Conservation (phyloP, 2,329 filamentous ascomycete species). For the Chlorencoelia australis region DNA sequence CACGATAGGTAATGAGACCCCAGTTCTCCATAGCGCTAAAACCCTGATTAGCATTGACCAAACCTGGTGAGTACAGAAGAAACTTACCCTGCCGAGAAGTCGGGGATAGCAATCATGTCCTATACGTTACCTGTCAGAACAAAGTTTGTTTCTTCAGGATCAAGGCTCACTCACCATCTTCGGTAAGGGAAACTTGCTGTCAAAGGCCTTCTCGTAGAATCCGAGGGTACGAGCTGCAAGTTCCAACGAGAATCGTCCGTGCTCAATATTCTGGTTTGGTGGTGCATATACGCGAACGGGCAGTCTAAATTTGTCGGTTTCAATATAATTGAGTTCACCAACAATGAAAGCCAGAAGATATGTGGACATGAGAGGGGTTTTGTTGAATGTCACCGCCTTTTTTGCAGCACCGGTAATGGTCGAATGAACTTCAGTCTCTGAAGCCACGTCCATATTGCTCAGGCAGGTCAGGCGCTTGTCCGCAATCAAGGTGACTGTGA, state of each 20-base stretch:
- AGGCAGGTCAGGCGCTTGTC: slow-evolving; percentile 86
- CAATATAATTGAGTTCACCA: slow-evolving; percentile 86
- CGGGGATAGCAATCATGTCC: slow-evolving; percentile 90
- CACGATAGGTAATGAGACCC: slow-evolving; percentile 90
- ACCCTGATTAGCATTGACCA: background rate
- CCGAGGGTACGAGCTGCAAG: slow-evolving; percentile 81
- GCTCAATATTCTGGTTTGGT: slow-evolving; percentile 79
- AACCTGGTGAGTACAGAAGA: background rate
- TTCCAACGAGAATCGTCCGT: slow-evolving; percentile 82
- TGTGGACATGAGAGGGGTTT: slow-evolving; percentile 88
- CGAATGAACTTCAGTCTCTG: slow-evolving; percentile 63
- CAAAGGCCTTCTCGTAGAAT: slow-evolving; percentile 94
- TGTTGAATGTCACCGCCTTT: slow-evolving; percentile 87
- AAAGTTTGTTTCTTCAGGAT: background rate
- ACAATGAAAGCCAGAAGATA: slow-evolving; percentile 92
- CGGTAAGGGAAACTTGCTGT: slow-evolving; percentile 73
- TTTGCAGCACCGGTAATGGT: slow-evolving; percentile 52
- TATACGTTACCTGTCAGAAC: background rate
- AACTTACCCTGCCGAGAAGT: slow-evolving; percentile 69
- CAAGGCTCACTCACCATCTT: slow-evolving; percentile 52
- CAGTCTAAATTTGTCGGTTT: slow-evolving; percentile 83
- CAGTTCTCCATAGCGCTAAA: slow-evolving; percentile 89
- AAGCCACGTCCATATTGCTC: slow-evolving; percentile 92
- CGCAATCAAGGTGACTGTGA: slow-evolving; percentile 82
- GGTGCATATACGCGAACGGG: slow-evolving; percentile 93